Base-by-base conservation (phyloP, 2,329 filamentous ascomycete genomes). In the Penicillium capsulatum region DNA sequence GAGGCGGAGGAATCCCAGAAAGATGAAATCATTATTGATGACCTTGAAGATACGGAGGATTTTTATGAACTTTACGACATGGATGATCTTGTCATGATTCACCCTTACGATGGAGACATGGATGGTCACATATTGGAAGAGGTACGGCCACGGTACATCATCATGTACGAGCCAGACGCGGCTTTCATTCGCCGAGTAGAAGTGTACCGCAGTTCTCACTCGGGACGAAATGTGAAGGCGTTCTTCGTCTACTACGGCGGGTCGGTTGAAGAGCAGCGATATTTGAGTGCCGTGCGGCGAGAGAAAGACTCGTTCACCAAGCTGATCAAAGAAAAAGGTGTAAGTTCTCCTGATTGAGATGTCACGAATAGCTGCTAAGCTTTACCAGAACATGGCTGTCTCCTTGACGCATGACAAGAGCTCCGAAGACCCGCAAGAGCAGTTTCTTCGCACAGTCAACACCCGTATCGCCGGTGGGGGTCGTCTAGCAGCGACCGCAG, bases 111-210 rank as follows among this genome's bases (percentile, higher is more conserved):
- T 44, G 90, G 90, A 8, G 92, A 97, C 60, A 84, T 91, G 70
- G 92, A 98, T 62, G 92, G 97, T 60, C 87, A 94, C 61, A 77
- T 97, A n/a, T 76, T 98, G 1, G 91, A 98, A 62, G 92, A 98
- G 66, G 76, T 92, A 42, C 89, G 86, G 58, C 92, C 92, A 22
- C 82, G 86, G 44, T 96, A 96, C 64, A 88, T 98, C 43, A 85
- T 98, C 68, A 97, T 98, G 92, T 98, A 96, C 65, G 92, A 97
- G 61, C 91, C 92, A 1, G 89, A 97, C 51, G 81, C 91, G 3
- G 83, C 91, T 3, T 98, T 98, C 63, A 95, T 97, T 57, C 81
- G 92, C 10, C 77, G 91, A 26, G 84, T 98, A 14, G 92, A 98
- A 62, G 90, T 97, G 2, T 98, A 97, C 66, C 82, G 92, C 27